A percentile compares a stretch with the other conserved stretches of the same genome.
These are phyloP conservation scores for Schizophyllum amplum DNA, from an alignment of 1,284 basidiomycete genomes.

Conservation along the genomic window DNA sequence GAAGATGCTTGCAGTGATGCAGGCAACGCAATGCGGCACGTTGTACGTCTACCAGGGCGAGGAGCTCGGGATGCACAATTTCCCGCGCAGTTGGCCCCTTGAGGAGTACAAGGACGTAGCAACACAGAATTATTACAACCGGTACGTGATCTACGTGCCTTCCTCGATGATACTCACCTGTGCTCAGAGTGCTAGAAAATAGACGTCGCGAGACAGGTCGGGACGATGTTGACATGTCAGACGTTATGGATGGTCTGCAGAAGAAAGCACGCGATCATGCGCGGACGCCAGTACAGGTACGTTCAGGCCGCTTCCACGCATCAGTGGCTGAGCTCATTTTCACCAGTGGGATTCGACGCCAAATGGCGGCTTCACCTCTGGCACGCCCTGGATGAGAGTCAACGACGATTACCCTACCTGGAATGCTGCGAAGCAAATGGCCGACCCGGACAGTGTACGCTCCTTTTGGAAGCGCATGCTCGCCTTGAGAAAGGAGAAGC, in stretches of 20 bases:
- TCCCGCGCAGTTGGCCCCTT: constrained; percentile 58
- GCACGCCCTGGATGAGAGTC: constrained; percentile 69
- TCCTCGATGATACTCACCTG: background rate
- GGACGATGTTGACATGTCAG: constrained; percentile 46
- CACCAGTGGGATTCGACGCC: constrained; percentile 48
- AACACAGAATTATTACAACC: constrained; percentile 40
- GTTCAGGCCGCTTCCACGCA: constrained; percentile 6
- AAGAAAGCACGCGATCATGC: constrained; percentile 66
- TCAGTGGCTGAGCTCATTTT: background rate
- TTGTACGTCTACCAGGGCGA: constrained; percentile 70
- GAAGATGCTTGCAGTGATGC: constrained; percentile 57
- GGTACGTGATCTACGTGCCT: constrained; percentile 21
- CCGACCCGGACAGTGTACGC: constrained; percentile 42
- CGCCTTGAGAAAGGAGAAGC: constrained; percentile 41
- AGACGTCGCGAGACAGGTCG: constrained; percentile 26
- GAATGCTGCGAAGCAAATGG: constrained; percentile 49
- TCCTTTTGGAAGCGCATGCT: constrained; percentile 55
- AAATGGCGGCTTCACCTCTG: constrained; percentile 60
- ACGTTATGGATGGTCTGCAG: constrained; percentile 47
- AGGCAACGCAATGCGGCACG: constrained; percentile 57
- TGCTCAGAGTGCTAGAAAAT: constrained; percentile 28
- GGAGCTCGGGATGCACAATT: constrained; percentile 65
- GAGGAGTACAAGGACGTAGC: constrained; percentile 68
- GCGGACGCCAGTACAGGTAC: constrained; percentile 56
- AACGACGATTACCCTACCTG: constrained; percentile 59